Percentiles rank a stretch among this genome's conserved stretches.
These are phyloP conservation scores for Termitomyces sp. DNA, from an alignment of 768 basidiomycete species.

Conservation along the genomic window DNA sequence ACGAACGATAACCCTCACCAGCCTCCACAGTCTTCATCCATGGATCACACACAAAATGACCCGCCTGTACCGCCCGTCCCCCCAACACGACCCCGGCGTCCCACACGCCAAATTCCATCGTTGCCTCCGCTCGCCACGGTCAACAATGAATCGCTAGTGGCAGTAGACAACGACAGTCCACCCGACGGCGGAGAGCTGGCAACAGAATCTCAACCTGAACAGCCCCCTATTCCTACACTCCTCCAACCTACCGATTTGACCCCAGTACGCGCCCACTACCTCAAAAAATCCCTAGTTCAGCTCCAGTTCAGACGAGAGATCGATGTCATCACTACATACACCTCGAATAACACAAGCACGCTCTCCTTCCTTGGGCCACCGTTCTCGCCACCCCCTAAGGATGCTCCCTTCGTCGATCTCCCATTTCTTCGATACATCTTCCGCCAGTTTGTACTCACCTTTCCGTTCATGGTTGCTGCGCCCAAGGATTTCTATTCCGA, in stretches of 20 bases:
- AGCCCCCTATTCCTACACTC: neutral
- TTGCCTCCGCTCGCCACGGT: conserved; percentile 2
- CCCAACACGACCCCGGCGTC: conserved; percentile 11
- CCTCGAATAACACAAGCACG: conserved; percentile 47
- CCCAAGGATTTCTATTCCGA: conserved; percentile 89
- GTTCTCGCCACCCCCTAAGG: conserved; percentile 66
- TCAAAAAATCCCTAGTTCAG: conserved; percentile 91
- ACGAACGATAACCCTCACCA: neutral
- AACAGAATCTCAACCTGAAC: neutral
- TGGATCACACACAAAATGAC: neutral
- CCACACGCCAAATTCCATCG: conserved; percentile 13
- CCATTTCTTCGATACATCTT: conserved; percentile 90
- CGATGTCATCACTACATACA: conserved; percentile 48
- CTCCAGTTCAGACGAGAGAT: conserved; percentile 85
- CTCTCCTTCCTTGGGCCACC: conserved; percentile 88
- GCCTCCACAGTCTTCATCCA: neutral
- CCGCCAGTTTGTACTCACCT: conserved; percentile 87
- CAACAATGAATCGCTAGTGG: conserved; percentile 4
- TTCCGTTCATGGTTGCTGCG: conserved; percentile 89
- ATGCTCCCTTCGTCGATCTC: conserved; percentile 57
- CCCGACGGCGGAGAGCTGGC: neutral
- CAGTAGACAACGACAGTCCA: neutral
- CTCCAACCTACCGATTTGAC: conserved; percentile 43
- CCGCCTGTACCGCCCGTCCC: neutral
- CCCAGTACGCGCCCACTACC: conserved; percentile 91